Evolutionary conservation across 192 early-diverging fungal species (phyloP).

Genomic region (Linnemannia hyalina): DNA sequence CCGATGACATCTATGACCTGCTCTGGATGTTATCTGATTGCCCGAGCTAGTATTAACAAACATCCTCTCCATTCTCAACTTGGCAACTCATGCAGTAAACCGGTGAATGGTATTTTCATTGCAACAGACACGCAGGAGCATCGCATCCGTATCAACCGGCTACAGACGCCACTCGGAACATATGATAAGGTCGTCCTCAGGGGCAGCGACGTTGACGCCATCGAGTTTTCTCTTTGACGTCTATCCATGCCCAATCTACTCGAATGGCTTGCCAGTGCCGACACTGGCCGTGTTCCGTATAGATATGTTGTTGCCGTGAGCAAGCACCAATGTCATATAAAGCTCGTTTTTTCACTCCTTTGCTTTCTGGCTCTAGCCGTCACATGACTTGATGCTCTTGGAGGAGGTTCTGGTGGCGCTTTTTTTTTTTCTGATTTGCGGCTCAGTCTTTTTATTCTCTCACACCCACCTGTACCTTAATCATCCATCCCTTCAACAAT

Average conservation of each 20-base stretch:
- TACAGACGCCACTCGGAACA: slow-evolving; percentile 64
- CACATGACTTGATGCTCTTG: neutral
- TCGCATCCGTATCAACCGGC: slow-evolving; percentile 60
- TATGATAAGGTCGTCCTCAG: slow-evolving; percentile 67
- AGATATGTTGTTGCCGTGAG: no score
- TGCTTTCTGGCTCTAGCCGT: neutral
- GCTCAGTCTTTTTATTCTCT: neutral
- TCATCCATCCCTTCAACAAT: neutral
- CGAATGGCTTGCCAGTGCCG: no score
- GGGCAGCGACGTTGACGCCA: slow-evolving; percentile 60
- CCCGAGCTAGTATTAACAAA: neutral
- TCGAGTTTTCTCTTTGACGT: slow-evolving; percentile 36
- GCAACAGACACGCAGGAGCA: slow-evolving; percentile 64
- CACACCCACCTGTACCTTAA: neutral
- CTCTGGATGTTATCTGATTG: neutral
- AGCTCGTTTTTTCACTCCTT: neutral
- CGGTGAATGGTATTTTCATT: slow-evolving; percentile 57
- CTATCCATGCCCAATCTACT: neutral
- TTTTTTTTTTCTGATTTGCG: neutral
- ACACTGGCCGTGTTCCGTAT: no score
- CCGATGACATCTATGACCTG: no score
- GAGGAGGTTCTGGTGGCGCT: neutral
- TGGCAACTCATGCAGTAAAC: slow-evolving; percentile 21
- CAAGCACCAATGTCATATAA: no score
- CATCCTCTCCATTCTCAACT: neutral